A percentile compares a stretch with the other conserved stretches of the same genome.
phyloP scores from a whole-genome alignment of 495 filamentous ascomycete genomes.

The Chaetomidium leptoderma region DNA sequence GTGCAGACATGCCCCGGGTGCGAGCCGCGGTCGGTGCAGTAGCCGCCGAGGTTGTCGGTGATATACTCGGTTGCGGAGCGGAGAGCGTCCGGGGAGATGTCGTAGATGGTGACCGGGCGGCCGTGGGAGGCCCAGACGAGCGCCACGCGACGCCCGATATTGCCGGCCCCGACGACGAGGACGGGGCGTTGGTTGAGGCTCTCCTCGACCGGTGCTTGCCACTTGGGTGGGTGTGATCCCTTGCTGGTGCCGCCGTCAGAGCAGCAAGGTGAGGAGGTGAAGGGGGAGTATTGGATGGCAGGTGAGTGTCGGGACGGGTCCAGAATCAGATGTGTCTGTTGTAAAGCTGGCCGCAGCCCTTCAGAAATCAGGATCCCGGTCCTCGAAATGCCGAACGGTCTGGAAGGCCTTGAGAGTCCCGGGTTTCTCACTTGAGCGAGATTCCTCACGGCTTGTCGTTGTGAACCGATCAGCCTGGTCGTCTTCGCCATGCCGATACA shows the following conservation, averaged over 20 bases:
- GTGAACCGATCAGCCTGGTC: neutral
- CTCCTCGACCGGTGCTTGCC: conserved; percentile 27
- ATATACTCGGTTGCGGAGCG: conserved; percentile 31
- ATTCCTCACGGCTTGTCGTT: neutral
- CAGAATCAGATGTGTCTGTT: neutral
- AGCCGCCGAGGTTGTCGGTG: conserved; percentile 33
- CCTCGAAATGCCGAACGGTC: neutral
- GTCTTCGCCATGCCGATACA: neutral
- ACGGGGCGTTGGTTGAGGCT: conserved; percentile 35
- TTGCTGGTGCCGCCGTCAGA: neutral
- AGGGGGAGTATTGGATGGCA: neutral
- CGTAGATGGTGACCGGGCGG: conserved; percentile 37
- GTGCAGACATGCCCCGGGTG: conserved; percentile 35
- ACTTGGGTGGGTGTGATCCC: conserved; percentile 10
- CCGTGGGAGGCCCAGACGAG: conserved; percentile 37
- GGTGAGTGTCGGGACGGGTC: neutral
- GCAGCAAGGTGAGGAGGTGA: conserved; percentile 1
- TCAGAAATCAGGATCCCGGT: too few relatives aligned
- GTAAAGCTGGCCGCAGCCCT: neutral
- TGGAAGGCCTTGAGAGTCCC: neutral
- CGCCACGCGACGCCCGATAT: conserved; percentile 35
- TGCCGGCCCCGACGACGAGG: conserved; percentile 37
- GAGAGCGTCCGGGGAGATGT: conserved; percentile 30
- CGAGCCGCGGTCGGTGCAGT: conserved; percentile 26
- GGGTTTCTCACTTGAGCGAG: neutral